Evolutionary conservation across 2,329 filamentous ascomycete species (phyloP).

Genomic region (Pyrenophora tritici-repentis): DNA sequence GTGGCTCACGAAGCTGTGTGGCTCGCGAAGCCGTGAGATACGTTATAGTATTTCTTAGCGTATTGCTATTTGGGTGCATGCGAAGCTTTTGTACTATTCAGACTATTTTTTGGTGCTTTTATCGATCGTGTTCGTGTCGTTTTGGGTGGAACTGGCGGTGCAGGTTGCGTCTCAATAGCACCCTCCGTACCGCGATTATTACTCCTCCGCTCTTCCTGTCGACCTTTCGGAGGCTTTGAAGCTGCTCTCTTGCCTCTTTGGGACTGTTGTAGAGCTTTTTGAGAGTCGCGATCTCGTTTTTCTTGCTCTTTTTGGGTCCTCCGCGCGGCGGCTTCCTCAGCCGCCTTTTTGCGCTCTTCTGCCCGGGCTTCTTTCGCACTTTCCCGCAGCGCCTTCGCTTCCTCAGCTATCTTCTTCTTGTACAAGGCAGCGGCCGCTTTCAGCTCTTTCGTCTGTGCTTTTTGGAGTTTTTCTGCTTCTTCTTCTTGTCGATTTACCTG

Average conservation of each 20-base stretch:
- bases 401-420: too few species aligned
- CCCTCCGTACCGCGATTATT: not conserved
- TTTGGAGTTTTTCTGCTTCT: too few species aligned
- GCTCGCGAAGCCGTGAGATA: too few species aligned
- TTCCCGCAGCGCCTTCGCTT: too few species aligned
- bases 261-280: not conserved
- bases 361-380: not conserved
- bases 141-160: not conserved
- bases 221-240: not conserved
- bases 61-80: too few species aligned
- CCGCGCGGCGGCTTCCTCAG: not conserved
- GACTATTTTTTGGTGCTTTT: not conserved
- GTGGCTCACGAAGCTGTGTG: too few species aligned
- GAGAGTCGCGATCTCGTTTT: not conserved
- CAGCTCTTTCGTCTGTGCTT: too few species aligned
- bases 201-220: not conserved
- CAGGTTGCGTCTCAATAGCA: not conserved
- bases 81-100: not conserved
- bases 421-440: too few species aligned
- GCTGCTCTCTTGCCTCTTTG: not conserved
- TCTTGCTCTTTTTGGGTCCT: not conserved
- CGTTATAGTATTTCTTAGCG: too few species aligned
- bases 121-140: not conserved
- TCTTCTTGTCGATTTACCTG: too few species aligned
- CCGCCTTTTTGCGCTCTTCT: not conserved